phyloP scores from a whole-genome alignment of 2,329 filamentous ascomycete genomes.

The Mollisia scopiformis region DNA sequence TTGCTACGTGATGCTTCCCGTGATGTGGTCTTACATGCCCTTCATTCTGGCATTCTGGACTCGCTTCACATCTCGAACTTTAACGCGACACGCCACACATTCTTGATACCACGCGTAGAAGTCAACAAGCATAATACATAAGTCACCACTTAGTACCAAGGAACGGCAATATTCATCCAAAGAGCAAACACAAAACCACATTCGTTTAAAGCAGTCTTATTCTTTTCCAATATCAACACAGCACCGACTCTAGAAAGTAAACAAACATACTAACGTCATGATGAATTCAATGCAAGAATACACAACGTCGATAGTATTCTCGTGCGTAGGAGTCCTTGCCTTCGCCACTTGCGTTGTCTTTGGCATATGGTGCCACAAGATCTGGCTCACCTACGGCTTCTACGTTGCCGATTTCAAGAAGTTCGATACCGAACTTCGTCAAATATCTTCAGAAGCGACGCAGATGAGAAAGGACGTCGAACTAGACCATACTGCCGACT shows the following conservation, averaged over 20 bases:
- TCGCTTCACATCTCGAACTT: not conserved
- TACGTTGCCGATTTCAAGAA: constrained; percentile 22
- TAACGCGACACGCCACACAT: not conserved
- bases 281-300: constrained; percentile 4
- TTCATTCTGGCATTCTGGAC: too few species aligned
- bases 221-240: too few species aligned
- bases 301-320: constrained; percentile 14
- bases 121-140: not conserved
- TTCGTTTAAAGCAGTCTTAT: too few species aligned
- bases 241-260: too few species aligned
- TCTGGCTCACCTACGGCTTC: constrained; percentile 13
- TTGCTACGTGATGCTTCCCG: not conserved
- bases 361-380: constrained; percentile 5
- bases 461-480: constrained; percentile 17
- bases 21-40: not conserved
- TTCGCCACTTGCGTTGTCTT: not conserved
- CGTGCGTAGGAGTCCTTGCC: constrained; percentile 8
- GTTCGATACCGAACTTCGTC: constrained; percentile 12
- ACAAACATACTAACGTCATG: not conserved
- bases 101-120: not conserved
- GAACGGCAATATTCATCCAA: not conserved
- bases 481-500: constrained; percentile 11
- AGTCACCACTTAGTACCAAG: not conserved
- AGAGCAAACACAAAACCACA: not conserved
- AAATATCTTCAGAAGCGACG: constrained; percentile 15